Conservation (phyloP, 2,329 filamentous ascomycete genomes). For the Domatiomyces globalis region DNA sequence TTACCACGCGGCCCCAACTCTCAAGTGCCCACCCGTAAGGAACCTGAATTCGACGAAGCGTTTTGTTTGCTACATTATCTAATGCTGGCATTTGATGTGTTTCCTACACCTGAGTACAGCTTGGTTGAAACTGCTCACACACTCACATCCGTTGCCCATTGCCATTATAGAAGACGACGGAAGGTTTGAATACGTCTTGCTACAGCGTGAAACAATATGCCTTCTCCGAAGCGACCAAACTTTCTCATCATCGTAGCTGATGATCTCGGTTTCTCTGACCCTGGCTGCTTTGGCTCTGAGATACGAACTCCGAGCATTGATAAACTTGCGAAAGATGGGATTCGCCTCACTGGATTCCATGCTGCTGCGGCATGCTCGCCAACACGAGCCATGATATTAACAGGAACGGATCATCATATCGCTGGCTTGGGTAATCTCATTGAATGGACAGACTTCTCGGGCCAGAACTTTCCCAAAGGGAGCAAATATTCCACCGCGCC, state of each 20-base stretch:
- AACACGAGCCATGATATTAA: slow-evolving; percentile 52
- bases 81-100: no score
- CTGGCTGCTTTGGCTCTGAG: slow-evolving; percentile 46
- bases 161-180: not conserved
- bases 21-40: no score
- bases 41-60: no score
- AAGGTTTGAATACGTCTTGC: no score
- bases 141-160: no score
- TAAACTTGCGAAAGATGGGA: slow-evolving; percentile 37
- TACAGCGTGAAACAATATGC: not conserved
- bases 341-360: slow-evolving; percentile 52
- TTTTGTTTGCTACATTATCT: no score
- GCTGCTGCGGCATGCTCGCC: slow-evolving; percentile 52
- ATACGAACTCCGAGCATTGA: slow-evolving; percentile 48
- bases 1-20: no score
- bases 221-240: slow-evolving; percentile 37
- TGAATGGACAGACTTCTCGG: slow-evolving; percentile 39
- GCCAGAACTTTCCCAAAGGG: slow-evolving; percentile 39
- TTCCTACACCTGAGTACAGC: no score
- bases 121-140: no score
- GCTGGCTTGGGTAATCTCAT: slow-evolving; percentile 43
- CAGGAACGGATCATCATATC: slow-evolving; percentile 36
- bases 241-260: slow-evolving; percentile 47
- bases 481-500: slow-evolving; percentile 39
- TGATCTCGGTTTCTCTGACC: slow-evolving; percentile 47